Evolutionary conservation across 495 filamentous ascomycete species (phyloP), one percentile per base, ranked within the genome.

Genomic region (Trichocladium antarcticum): DNA sequence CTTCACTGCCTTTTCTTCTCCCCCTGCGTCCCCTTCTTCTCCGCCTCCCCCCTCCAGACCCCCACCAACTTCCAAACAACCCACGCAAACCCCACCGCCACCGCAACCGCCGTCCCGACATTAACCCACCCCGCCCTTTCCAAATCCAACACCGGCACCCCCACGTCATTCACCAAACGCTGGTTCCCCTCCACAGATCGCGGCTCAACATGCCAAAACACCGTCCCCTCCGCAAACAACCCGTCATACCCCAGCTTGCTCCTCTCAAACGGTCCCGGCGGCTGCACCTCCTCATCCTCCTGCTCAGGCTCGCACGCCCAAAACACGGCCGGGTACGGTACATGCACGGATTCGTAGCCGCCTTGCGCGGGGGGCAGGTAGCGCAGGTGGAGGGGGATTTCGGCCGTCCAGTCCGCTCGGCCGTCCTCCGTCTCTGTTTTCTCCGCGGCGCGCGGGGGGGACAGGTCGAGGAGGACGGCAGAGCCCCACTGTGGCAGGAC

Each of bases 291-390:
- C 64, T 85, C 81, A 1, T 74, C 77, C 20, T 76, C 84, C 37
- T 85, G 83, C 34, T 85, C 79, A 19, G 79, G 76, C 2, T 74
- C 72, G 61, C 92, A 98, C 1, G 89, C 92, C 90, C 90, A 97
- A 71, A 98, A 97, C 1, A 96, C 76, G 2, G 81, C 76, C 4
- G 89, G 93, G 53, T 77, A 75, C 0, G 87, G 83, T 0, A 95
- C 66, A 16, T 76, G 53, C 4, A 79, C 57, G 11, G 53, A 50
- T 0, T 57, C 53, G 44, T 79, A 74, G 2, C 79, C 79, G 5
- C 73, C 68, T 37, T 68, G 64, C 0, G 69, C 65, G 1, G 82
- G 79, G 7, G 60, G 62, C n/a, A 92, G 71, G 56, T 97, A 97
- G 22, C 90, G 84, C 2, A 95, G 74, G 57, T 98, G 93, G 10